A percentile compares a stretch with the other conserved stretches of the same genome.
Evolutionary conservation across 495 filamentous ascomycete genomes (phyloP).

Genomic region (Neurospora sp.): DNA sequence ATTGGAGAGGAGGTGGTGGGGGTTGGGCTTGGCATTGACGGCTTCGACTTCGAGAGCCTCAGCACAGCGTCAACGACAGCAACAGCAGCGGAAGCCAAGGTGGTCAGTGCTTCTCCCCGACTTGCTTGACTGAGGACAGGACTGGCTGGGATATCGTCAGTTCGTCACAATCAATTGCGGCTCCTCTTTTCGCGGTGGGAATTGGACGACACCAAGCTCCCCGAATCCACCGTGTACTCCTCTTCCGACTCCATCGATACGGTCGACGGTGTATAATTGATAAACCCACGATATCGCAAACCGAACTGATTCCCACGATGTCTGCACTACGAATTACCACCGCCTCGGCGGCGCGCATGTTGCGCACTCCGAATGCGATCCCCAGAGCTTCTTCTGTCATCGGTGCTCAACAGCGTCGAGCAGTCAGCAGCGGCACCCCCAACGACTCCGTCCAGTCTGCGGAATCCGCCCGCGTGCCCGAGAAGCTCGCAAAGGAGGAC

Average conservation of each 20-base stretch:
- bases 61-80: constrained; percentile 5
- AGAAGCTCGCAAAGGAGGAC: constrained; percentile 13
- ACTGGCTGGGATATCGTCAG: neutral
- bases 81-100: neutral
- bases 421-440: constrained; percentile 28
- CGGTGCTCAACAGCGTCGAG: constrained; percentile 19
- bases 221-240: neutral
- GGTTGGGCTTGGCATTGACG: constrained; percentile 1
- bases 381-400: neutral
- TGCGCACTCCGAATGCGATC: constrained; percentile 21
- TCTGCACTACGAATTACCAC: constrained; percentile 29
- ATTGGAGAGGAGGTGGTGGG: constrained; percentile 8
- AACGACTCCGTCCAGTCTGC: constrained; percentile 25
- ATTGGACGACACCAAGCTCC: neutral
- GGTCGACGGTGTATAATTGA: neutral
- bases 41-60: constrained; percentile 3
- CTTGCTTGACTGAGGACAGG: neutral
- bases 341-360: constrained; percentile 29
- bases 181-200: neutral
- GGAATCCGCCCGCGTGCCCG: constrained; percentile 18
- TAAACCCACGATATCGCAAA: neutral
- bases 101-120: neutral
- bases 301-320: constrained; percentile 15
- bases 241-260: neutral
- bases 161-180: constrained; percentile 4